A percentile compares a stretch with the other conserved stretches of the same genome.
Evolutionary conservation across 1,284 basidiomycete species (phyloP).

Genomic region (Pseudozyma sp.): DNA sequence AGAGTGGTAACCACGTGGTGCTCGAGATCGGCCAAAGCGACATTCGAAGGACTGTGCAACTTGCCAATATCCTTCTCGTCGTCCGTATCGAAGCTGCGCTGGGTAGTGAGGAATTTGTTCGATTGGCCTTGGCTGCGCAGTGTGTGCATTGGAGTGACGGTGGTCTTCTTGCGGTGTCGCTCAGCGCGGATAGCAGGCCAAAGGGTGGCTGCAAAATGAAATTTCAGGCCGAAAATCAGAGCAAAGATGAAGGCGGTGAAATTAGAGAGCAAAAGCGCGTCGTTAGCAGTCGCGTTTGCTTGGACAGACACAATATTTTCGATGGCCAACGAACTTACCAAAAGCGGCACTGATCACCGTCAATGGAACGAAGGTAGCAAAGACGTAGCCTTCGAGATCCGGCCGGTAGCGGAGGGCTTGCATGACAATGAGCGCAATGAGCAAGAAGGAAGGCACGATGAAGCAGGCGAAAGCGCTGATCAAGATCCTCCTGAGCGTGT

Average conservation of each 20-base stretch:
- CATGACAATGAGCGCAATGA: conserved; percentile 33
- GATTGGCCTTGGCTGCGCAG: conserved; percentile 23
- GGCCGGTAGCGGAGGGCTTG: conserved; percentile 21
- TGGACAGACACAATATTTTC: no score
- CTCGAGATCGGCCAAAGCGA: conserved; percentile 19
- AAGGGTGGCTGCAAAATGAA: conserved; percentile 19
- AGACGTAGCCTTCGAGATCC: conserved; percentile 31
- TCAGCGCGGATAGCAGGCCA: conserved; percentile 37
- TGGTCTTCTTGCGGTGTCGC: conserved; percentile 9
- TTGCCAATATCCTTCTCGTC: conserved; percentile 23
- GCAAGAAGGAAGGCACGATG: conserved; percentile 24
- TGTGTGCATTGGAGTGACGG: conserved; percentile 7
- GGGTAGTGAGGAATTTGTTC: conserved; percentile 29
- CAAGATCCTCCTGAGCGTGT: conserved; percentile 21
- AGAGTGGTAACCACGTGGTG: conserved; percentile 12
- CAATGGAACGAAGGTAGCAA: conserved; percentile 18
- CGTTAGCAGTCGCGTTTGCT: background rate
- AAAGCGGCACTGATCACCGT: conserved; percentile 25
- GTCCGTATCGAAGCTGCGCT: conserved; percentile 32
- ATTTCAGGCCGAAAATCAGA: no score
- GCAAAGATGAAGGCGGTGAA: background rate
- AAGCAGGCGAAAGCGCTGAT: conserved; percentile 33
- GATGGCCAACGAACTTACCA: conserved; percentile 13
- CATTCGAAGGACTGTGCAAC: conserved; percentile 7
- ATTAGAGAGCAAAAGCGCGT: background rate